These are phyloP conservation scores for Medakamo hakoo DNA, from an alignment of 139 green algal species.

Conservation along the genomic window DNA sequence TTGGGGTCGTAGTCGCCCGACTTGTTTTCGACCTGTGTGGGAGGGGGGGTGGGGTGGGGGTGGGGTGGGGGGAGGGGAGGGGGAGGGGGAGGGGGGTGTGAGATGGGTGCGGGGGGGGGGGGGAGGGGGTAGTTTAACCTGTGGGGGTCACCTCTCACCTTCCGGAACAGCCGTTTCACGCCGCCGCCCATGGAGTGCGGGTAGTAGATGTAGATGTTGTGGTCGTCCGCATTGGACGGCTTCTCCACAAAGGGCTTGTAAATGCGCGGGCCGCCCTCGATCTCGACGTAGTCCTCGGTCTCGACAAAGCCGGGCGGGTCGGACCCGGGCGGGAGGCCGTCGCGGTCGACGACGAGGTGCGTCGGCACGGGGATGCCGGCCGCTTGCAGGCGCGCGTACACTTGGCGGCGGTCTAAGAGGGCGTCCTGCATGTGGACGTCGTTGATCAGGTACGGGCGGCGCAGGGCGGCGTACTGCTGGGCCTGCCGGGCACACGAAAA, in stretches of 20 bases:
- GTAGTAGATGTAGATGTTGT: slow-evolving; percentile 99
- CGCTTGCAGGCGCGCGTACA: slow-evolving; percentile 61
- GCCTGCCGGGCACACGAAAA: slow-evolving; percentile 4
- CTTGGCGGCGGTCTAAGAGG: slow-evolving; percentile 70
- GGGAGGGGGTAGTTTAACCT: background rate
- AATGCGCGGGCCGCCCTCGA: slow-evolving; percentile 53
- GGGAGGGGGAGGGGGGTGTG: background rate
- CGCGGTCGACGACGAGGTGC: slow-evolving; percentile 80
- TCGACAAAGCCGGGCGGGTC: slow-evolving; percentile 71
- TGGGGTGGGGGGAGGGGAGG: background rate
- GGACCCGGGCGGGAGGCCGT: slow-evolving; percentile 22
- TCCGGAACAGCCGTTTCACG: slow-evolving; percentile 92
- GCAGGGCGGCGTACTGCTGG: slow-evolving; percentile 49
- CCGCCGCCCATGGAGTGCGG: slow-evolving; percentile 89
- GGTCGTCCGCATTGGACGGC: slow-evolving; percentile 75
- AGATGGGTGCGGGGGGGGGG: too few species aligned
- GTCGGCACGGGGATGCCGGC: slow-evolving; percentile 66
- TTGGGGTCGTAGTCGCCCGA: slow-evolving; percentile 59
- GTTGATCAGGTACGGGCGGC: slow-evolving; percentile 89
- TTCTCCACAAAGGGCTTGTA: slow-evolving; percentile 99
- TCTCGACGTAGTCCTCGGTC: slow-evolving; percentile 72
- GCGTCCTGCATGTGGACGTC: slow-evolving; percentile 67
- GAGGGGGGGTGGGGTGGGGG: too few species aligned
- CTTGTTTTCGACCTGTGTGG: slow-evolving; percentile 60
- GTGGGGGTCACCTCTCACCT: slow-evolving; percentile 22